Conservation (phyloP, 2,329 filamentous ascomycete species). For the Claviceps fusiformis region DNA sequence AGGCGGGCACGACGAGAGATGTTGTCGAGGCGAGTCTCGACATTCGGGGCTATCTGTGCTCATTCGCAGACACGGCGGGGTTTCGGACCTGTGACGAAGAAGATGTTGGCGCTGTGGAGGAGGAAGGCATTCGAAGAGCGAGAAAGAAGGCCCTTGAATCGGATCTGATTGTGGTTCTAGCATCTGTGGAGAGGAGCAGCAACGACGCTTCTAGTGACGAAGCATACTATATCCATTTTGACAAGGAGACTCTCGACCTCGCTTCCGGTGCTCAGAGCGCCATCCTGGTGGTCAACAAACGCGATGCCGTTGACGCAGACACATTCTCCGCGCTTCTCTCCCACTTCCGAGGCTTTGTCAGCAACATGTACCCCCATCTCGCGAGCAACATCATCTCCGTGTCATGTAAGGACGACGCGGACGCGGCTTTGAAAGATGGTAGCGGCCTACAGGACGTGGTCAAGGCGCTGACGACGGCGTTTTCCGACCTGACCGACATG, state of each 20-base stretch:
- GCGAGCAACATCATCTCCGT: conserved; percentile 32
- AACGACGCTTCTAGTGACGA: conserved; percentile 13
- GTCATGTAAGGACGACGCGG: conserved; percentile 52
- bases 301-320: conserved; percentile 30
- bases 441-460: conserved; percentile 58
- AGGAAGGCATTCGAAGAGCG: conserved; percentile 81
- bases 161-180: conserved; percentile 71
- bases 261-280: conserved; percentile 34
- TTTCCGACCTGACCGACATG: conserved; percentile 57
- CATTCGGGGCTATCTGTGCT: conserved; percentile 77
- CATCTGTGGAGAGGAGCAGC: conserved; percentile 48
- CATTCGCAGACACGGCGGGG: conserved; percentile 91
- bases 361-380: conserved; percentile 12
- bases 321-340: conserved; percentile 25
- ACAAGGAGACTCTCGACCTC: conserved; percentile 40
- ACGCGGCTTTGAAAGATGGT: conserved; percentile 34
- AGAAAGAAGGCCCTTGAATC: conserved; percentile 69
- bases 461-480: conserved; percentile 50
- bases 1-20: conserved; percentile 88
- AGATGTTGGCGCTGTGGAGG: conserved; percentile 66
- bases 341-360: conserved; percentile 21
- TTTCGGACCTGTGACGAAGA: conserved; percentile 40
- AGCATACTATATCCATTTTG: conserved; percentile 31
- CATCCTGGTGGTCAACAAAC: conserved; percentile 50
- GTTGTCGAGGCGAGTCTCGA: conserved; percentile 87